Percentiles rank a stretch among this genome's conserved stretches.
phyloP scores from a whole-genome alignment of 306 rosid genomes.

The Malus domestica region ASM211411v1 NC_041794.1:32306501-32307000 shows the following conservation, averaged over 20 bases:
- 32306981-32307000: not conserved
- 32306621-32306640: conserved; percentile 45
- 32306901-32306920: not conserved
- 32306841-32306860: not conserved
- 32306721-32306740: conserved; percentile 44
- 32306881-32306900: not conserved
- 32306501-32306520: not conserved
- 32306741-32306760: conserved; percentile 26
- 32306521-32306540: not conserved
- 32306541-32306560: conserved; percentile 1
- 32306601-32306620: conserved; percentile 34
- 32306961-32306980: not conserved
- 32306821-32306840: not conserved
- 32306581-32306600: conserved; percentile 20
- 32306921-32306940: not conserved
- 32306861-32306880: not conserved
- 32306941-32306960: not conserved
- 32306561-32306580: conserved; percentile 40
- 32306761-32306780: conserved; percentile 16
- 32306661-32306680: conserved; percentile 31
- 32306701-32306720: conserved; percentile 38
- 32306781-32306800: conserved; percentile 1
- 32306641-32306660: conserved; percentile 36
- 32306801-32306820: not conserved
- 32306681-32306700: conserved; percentile 42